Base-by-base conservation (phyloP, 1,284 basidiomycete genomes). In the Moniliella sp. region DNA sequence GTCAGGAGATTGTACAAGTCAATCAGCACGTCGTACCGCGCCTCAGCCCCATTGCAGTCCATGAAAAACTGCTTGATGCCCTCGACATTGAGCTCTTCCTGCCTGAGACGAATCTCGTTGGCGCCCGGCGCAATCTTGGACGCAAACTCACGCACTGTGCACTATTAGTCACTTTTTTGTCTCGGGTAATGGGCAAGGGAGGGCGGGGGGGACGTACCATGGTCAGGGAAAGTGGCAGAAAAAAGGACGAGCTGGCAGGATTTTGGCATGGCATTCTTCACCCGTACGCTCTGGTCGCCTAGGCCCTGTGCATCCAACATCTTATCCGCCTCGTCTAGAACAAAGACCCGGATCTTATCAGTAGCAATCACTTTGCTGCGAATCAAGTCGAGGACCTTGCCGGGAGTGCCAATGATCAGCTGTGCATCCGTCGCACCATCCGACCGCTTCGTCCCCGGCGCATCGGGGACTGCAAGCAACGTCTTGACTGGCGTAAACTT, bases 21-120 rank as follows among this genome's bases (percentile, higher is more conserved):
- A 15, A 91, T 81, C 25, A 99, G 68, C 31, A 93, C 81, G 39
- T 94, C 83, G 61, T 86, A 97, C 71, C 94, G 94, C 56, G 82
- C 75, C 28, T 82, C 72, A 57, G 82, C 82, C 51, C 76, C 67
- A 26, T 50, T 50, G 48, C 64, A 65, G 59, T 86, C 84, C 75
- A 99, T 82, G 66, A 88, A 97, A 61, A 97, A 91, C 60, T 99
- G 91, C 51, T 78, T 75, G 64, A 99, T 97, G 27, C 78, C 80
- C 40, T 86, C 81, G 4, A 97, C 80, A 15, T 76, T 80, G 28
- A 99, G 68, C 57, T 97, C 91, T 57, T 88, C 84, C n/a, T n/a
- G 78, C 64, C 83, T 76, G 29, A 99, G 69, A 62, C 83, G 80
- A 50, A 99, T 94, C 67, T 88, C 81, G 69, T 97, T 97, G 37